Evolutionary conservation across 805 yeast species (phyloP), one percentile per base, ranked within the genome.

Genomic region (Candida montana): DNA sequence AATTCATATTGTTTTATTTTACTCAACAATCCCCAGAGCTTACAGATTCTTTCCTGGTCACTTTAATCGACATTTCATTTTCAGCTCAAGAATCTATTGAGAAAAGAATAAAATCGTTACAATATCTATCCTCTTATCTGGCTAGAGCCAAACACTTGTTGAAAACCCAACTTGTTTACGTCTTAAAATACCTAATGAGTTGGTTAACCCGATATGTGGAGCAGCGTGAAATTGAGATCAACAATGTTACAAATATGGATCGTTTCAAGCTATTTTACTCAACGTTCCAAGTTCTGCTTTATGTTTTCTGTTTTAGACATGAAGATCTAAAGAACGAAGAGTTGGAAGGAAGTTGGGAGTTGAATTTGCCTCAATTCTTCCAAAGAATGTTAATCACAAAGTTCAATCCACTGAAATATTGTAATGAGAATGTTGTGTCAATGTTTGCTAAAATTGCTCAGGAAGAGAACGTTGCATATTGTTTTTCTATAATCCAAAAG

Each of bases 361-460:
- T 87, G 51, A 79, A 76, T 36, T 59, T 93, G 34, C 96, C 90
- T 54, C 83, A 81, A 64, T 83, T 93, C 49, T 88, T 90, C 67
- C 96, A 84, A 61, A 73, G 95, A 49, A 75, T 85, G 55, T 79
- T 91, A 27, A 74, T 89, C 29, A 82, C 96, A 10, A 84, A 84
- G 57, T 91, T 93, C 70, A 93, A 91, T 59, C 98, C 98, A 4
- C 72, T 91, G 53, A 87, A 88, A 59, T 91, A 80, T 67, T 88
- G 96, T 63, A 91, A 90, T 57, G 95, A 86, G 55, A 87, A 95
- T 13, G 97, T 91, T 35, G 96, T 90, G 46, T 72, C 81, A 44
- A 91, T 90, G 71, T 91, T 91, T 69, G 97, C 98, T 11, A 82
- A 88, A 50, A 78, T 93, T 32, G 87, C 98, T 3, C 95, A 91